Evolutionary conservation across 169 alveolate genomes (phyloP).

Genomic region (Plasmodium vinckei): DNA sequence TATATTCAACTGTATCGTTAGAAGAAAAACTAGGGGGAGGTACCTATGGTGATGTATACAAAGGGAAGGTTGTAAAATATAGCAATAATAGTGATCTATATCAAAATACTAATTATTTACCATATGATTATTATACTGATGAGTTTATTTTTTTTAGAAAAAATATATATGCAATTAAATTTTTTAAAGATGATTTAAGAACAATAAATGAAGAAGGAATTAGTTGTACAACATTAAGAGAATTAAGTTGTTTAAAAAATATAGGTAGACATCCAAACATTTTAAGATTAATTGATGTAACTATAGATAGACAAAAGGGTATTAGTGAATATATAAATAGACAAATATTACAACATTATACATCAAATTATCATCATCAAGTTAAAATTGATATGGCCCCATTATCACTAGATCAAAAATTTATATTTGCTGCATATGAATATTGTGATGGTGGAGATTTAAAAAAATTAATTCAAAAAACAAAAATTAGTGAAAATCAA

Average conservation of each 20-base stretch:
- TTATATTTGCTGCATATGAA: constrained; percentile 89
- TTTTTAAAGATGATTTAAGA: constrained; percentile 88
- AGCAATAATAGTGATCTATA: constrained; percentile 41
- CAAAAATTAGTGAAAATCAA: constrained; percentile 73
- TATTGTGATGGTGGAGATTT: constrained; percentile 85
- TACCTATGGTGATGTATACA: constrained; percentile 93
- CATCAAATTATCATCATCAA: constrained; percentile 52
- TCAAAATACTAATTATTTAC: constrained; percentile 30
- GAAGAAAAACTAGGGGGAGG: constrained; percentile 92
- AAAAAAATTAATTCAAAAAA: constrained; percentile 44
- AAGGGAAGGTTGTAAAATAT: constrained; percentile 77
- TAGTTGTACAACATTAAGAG: constrained; percentile 90
- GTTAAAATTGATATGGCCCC: constrained; percentile 63
- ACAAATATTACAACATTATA: constrained; percentile 67
- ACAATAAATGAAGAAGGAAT: constrained; percentile 91
- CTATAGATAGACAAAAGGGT: constrained; percentile 78
- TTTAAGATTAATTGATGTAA: constrained; percentile 82
- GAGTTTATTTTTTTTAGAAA: constrained; percentile 56
- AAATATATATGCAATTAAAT: constrained; percentile 87
- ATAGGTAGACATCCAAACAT: constrained; percentile 86
- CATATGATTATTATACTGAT: constrained; percentile 71
- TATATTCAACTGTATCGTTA: constrained; percentile 51
- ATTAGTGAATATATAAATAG: constrained; percentile 74
- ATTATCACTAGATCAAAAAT: constrained; percentile 79
- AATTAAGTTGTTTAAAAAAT: constrained; percentile 88